These are phyloP conservation scores for Komagataella pseudopastoris DNA, from an alignment of 805 yeast genomes.

Conservation along the genomic window DNA sequence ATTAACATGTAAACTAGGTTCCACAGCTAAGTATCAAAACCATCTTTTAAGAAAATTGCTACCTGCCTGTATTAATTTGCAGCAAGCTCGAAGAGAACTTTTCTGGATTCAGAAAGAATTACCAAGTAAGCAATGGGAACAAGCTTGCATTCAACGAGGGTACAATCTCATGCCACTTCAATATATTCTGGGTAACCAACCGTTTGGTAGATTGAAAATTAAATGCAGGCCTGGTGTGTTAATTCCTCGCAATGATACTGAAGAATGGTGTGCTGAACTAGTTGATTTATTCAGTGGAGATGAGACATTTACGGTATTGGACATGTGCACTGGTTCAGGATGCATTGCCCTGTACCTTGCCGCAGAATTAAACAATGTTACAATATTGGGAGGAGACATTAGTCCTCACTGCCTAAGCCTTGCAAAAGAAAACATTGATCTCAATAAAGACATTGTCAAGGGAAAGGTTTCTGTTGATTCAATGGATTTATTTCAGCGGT, in stretches of 20 bases:
- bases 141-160: conserved; percentile 39
- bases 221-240: conserved; percentile 51
- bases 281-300: conserved; percentile 6
- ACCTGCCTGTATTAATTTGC: conserved; percentile 1
- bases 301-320: conserved; percentile 26
- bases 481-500: conserved; percentile 5
- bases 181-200: conserved; percentile 75
- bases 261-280: conserved; percentile 63
- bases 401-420: conserved; percentile 37
- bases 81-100: conserved; percentile 40
- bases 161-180: conserved; percentile 58
- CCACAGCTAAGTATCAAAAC: not conserved
- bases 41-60: not conserved
- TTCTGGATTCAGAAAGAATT: conserved; percentile 52
- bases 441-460: not conserved
- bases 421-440: conserved; percentile 27
- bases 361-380: conserved; percentile 8
- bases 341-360: conserved; percentile 56
- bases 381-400: conserved; percentile 36
- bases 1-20: not conserved
- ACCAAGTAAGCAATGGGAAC: conserved; percentile 27
- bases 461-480: conserved; percentile 1
- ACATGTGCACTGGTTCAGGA: conserved; percentile 83
- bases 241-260: conserved; percentile 93
- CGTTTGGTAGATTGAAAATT: conserved; percentile 63